Evolutionary conservation across 306 rosid species (phyloP), one percentile per base, ranked within the genome.

Genomic region (Trifolium subterraneum): DNA sequence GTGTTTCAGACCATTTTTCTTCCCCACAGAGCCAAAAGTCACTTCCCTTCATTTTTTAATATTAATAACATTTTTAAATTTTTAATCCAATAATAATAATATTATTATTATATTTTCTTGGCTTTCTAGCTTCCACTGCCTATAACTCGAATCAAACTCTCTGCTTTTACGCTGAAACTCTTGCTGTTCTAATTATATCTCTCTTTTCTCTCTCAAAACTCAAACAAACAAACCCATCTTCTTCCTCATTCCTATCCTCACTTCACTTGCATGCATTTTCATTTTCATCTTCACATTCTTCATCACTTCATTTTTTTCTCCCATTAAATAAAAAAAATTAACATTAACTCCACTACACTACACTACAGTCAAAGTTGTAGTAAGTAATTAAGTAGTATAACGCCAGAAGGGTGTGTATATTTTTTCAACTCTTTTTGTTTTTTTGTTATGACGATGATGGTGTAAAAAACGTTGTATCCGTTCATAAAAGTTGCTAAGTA

Each of bases 1-100:
- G 64, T 90, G 93, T 84, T 90, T 84, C 81, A 79, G 98, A 89
- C 97, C 84, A 82, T 2, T 72, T 90, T 87, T 87, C 91, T 87
- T 88, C 83, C 39, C 27, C 83, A 59, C 90, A 83, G 86, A 52
- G 76, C 90, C 82, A 88, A 91, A 87, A 79, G 92, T 80, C 90
- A 63, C 86, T 76, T 79, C 75, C 25, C 79, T 74, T 68, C 33
- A 25, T 29, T 80, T 74, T 64, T 45, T 22, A 10, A 64, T 27
- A 9, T 2, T 13, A 47, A 0, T 19, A 16, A 0, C 0, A 18
- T 54, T 13, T 22, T 19, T 23, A 2, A 10, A 27, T 33, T 10
- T 31, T 15, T 12, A 22, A 48, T 71, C n/a, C 2, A 39, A 54
- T 3, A 38, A 19, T 50, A 1, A 9, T 35, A 42, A 13, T 41